Percentiles rank a stretch among this genome's conserved stretches.
Conservation (phyloP, 2,329 filamentous ascomycete genomes). For the Trichoderma endophyticum region DNA sequence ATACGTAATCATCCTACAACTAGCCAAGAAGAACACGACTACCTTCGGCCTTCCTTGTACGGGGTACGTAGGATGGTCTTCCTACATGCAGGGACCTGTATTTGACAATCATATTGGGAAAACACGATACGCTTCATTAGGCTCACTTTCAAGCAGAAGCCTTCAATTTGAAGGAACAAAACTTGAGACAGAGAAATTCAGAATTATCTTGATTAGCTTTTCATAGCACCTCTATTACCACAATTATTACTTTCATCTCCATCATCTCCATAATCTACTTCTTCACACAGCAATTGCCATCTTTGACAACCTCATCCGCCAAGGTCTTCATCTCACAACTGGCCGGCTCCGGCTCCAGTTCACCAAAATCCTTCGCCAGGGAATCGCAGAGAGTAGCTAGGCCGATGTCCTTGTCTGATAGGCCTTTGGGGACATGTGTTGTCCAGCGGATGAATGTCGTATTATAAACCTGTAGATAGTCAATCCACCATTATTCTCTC, state of each 20-base stretch:
- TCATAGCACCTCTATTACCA: neutral
- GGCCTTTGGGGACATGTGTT: conserved; percentile 63
- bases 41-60: too few species aligned
- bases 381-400: conserved; percentile 63
- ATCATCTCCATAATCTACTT: conserved; percentile 27
- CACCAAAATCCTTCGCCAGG: conserved; percentile 55
- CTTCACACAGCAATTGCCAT: conserved; percentile 54
- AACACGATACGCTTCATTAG: neutral
- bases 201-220: neutral
- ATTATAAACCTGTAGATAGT: conserved; percentile 59
- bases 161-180: neutral
- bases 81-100: neutral
- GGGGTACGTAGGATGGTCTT: neutral
- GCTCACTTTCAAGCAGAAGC: neutral
- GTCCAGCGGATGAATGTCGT: conserved; percentile 70
- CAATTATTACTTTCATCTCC: neutral
- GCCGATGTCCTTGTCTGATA: conserved; percentile 61
- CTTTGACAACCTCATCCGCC: conserved; percentile 44
- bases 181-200: neutral
- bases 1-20: neutral
- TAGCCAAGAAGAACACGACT: too few species aligned
- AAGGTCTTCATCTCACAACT: conserved; percentile 41
- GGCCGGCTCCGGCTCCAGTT: conserved; percentile 37
- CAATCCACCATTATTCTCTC: neutral
- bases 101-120: neutral